phyloP scores from a whole-genome alignment of 1,284 basidiomycete genomes.

The Ceratobasidium sp. region DNA sequence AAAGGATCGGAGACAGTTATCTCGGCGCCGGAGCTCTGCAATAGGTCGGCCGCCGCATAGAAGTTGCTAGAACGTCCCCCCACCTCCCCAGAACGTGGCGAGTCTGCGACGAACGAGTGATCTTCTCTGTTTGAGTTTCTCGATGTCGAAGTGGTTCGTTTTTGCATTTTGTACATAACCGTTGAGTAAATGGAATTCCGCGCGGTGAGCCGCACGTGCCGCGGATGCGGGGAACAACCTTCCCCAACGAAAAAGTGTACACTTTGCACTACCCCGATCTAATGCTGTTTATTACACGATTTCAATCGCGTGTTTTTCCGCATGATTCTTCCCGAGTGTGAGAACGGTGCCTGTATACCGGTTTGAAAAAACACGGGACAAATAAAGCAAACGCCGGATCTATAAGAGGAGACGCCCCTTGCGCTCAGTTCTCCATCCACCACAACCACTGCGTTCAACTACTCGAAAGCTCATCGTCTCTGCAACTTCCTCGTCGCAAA shows the following conservation, averaged over 20 bases:
- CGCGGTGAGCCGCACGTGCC: background rate
- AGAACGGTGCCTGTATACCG: conserved; percentile 26
- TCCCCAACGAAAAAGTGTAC: conserved; percentile 6
- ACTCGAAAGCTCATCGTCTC: conserved; percentile 5
- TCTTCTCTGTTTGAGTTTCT: conserved; percentile 5
- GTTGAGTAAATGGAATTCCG: conserved; percentile 9
- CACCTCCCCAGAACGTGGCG: conserved; percentile 1
- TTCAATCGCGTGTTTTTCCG: conserved; percentile 28
- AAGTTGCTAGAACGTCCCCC: conserved; percentile 4
- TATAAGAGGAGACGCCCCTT: conserved; percentile 19
- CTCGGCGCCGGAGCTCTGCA: background rate
- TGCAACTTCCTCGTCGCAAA: background rate
- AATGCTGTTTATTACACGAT: background rate
- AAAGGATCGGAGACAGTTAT: no score
- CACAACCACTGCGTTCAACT: conserved; percentile 33
- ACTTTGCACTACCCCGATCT: background rate
- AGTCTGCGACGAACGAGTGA: background rate
- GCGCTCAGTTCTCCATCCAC: conserved; percentile 11
- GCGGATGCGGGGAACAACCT: conserved; percentile 13
- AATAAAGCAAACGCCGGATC: conserved; percentile 24
- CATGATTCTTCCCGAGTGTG: background rate
- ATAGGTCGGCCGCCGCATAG: background rate
- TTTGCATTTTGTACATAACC: conserved; percentile 7
- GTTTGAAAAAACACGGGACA: conserved; percentile 33
- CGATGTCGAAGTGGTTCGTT: background rate